Base-by-base conservation (phyloP, 2,329 filamentous ascomycete genomes). In the Aspergillus luchuensis region DNA sequence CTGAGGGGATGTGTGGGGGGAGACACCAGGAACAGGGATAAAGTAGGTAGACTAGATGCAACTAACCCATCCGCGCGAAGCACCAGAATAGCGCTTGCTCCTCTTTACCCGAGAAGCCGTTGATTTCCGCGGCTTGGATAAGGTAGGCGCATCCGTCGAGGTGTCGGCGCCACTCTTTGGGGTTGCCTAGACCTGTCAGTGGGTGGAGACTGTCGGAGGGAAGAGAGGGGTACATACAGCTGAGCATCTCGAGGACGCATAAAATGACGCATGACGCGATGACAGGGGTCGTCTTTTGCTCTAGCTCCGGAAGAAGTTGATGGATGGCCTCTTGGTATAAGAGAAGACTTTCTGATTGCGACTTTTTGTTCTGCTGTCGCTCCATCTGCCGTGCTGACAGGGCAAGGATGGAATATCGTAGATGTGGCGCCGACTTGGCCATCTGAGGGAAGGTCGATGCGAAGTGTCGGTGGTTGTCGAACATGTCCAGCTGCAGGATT, bases 41-140 rank as follows among this genome's bases (percentile, higher is more conserved):
- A 30, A 30, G 28, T 30, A 30, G 33, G 33, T 13, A 36, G 33
- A 36, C 33, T 36, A 36, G 11, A 13, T 30, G 21, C 28, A 11
- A 61, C 65, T 51, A 59, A 77, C 74, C 81, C 82, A 85, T 84
- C 7, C 82, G 76, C 0, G 81, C 82, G 69, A 84, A 84, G 58
- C 81, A 83, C 82, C 82, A 85, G 60, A 84, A 85, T 0, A 85
- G 69, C 1, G 82, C 81, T 65, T 84, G 79, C 15, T 82, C 76
- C 2, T 82, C 73, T 3, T 81, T 80, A 0, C 81, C 81, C 0
- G 78, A 79, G 60, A 84, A 82, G 0, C 82, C 82, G 62, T 83
- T 80, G 43, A 84, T 82, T 0, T 79, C 80, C 3, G 81, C 78
- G 0, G 82, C 79, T 63, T 82, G 77, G 63, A 84, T 80, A 0